phyloP scores from a whole-genome alignment of 2,329 filamentous ascomycete species.

The Penicillium freii region DNA sequence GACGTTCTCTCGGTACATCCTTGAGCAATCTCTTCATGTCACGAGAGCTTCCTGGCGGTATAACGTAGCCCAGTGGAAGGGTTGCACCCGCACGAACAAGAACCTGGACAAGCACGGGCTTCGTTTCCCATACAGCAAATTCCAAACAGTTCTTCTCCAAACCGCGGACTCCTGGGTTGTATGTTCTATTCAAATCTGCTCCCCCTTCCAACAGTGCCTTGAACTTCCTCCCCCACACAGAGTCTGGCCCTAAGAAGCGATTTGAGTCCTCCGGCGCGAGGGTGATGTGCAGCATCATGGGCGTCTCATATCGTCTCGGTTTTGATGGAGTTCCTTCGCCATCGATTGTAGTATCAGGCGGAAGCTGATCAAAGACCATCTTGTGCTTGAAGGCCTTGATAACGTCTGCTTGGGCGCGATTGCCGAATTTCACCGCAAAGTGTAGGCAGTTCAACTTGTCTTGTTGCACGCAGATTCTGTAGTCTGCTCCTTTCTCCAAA shows the following conservation, averaged over 20 bases:
- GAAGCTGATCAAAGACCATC: background rate
- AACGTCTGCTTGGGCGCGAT: background rate
- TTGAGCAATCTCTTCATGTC: background rate
- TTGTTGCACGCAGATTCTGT: background rate
- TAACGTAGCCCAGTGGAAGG: background rate
- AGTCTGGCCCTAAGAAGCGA: background rate
- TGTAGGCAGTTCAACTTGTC: constrained; percentile 1
- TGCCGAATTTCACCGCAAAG: background rate
- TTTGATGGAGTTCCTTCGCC: background rate
- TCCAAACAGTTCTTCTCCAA: background rate
- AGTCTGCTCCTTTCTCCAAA: background rate
- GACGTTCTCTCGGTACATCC: background rate
- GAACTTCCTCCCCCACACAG: background rate
- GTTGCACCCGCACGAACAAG: background rate
- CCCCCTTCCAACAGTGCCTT: background rate
- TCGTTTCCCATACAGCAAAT: background rate
- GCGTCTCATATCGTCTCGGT: background rate
- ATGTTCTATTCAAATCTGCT: background rate
- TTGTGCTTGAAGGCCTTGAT: background rate
- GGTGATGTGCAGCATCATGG: background rate
- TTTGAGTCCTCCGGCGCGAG: background rate
- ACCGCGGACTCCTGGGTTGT: background rate
- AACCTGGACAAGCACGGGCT: background rate
- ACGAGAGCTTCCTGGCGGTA: background rate
- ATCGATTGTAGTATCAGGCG: background rate